Conservation (phyloP, 2,329 filamentous ascomycete genomes). For the Alternaria brassicicola region DNA sequence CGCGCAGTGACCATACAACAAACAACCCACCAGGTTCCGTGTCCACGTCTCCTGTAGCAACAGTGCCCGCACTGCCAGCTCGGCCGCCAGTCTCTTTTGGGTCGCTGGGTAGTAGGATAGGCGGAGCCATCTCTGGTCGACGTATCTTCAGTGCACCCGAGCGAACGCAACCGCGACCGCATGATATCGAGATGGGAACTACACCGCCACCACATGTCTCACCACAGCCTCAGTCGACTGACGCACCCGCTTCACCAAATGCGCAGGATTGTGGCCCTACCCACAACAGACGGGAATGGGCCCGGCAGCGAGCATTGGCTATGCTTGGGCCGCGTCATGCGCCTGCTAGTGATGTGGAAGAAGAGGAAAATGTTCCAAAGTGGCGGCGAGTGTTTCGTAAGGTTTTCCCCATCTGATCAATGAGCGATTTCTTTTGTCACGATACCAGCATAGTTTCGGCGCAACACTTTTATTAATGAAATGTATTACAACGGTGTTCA, state of each 20-base stretch:
- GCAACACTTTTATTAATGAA: conserved; percentile 2
- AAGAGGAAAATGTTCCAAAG: conserved; percentile 24
- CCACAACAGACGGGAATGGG: conserved; percentile 52
- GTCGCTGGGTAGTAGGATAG: conserved; percentile 34
- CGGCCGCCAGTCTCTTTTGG: conserved; percentile 23
- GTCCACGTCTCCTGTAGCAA: not conserved
- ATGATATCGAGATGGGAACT: conserved; percentile 43
- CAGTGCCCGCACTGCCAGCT: not conserved
- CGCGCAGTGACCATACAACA: conserved; percentile 45
- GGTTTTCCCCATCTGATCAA: conserved; percentile 41
- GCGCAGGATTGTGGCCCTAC: conserved; percentile 21
- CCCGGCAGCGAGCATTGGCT: conserved; percentile 52
- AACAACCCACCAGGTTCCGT: conserved; percentile 8
- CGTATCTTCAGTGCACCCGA: conserved; percentile 43
- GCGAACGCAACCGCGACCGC: conserved; percentile 21
- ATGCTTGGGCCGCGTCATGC: conserved; percentile 48
- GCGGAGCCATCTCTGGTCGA: conserved; percentile 31
- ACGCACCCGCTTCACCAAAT: not conserved
- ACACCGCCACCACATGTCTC: not conserved
- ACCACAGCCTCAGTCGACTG: not conserved
- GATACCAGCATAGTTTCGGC: conserved; percentile 7
- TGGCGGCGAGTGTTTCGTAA: conserved; percentile 42
- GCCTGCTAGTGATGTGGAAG: conserved; percentile 31
- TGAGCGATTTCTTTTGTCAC: conserved; percentile 8
- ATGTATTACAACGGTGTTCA: not conserved